Evolutionary conservation across 768 basidiomycete species (phyloP), one percentile per base, ranked within the genome.

Genomic region (Macrolepiota albuminosa): DNA sequence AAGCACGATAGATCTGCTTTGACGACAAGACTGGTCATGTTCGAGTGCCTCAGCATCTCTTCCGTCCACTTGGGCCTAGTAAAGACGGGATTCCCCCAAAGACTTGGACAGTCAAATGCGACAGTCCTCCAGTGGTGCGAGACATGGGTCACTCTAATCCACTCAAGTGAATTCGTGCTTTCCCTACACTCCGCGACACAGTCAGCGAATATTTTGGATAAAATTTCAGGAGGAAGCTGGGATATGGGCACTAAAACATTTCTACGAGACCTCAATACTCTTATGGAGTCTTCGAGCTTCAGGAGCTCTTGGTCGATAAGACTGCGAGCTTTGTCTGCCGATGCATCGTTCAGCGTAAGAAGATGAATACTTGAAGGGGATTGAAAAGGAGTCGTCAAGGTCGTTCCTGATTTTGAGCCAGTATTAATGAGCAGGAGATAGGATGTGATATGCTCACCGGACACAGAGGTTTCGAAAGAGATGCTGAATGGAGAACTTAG

Each of bases 11-110:
- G 48, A 59, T 63, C 62, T 31, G 64, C 69, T 54, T 66, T 70
- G 54, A 78, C 59, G 47, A 67, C 58, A 26, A 77, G 67, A 36
- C 73, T 70, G 16, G 73, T 73, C 67, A 68, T 73, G 63, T 78
- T 81, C 3, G 81, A 83, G 24, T 81, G 72, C 39, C 64, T 67
- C 29, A 83, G 60, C 71, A 82, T 76, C 63, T 77, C 78, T 56
- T 74, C 69, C 18, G 72, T 73, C 75, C 76, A 78, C 34, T 61
- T 63, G 9, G 68, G 71, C 29, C 69, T 71, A 10, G 62, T 64
- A 42, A 78, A 74, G 2, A 72, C 64, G 26, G 74, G 68, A 48
- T 65, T 66, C 18, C 72, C 71, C 80, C 81, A 83, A 42, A 82
- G 71, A 13, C 56, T 64, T 1, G 79, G 73, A 56, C 71, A 75